phyloP scores from a whole-genome alignment of 1,139 yeast genomes.

The Taphrina confusa region DNA sequence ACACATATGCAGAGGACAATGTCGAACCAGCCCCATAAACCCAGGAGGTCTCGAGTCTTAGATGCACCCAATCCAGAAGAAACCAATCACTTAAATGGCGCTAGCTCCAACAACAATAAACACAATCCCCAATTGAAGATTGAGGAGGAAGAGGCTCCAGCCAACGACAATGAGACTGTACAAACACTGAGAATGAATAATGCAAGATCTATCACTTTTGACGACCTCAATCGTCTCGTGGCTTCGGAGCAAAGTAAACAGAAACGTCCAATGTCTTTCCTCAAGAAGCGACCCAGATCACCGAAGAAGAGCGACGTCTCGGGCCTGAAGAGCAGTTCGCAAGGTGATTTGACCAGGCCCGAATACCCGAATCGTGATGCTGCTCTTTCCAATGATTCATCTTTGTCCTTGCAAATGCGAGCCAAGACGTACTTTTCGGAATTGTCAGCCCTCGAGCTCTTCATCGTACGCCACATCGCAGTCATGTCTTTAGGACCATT shows the following conservation, averaged over 20 bases:
- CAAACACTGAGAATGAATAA: slow-evolving; percentile 16
- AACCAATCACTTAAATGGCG: no score
- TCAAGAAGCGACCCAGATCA: slow-evolving; percentile 18
- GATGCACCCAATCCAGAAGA: slow-evolving; percentile 50
- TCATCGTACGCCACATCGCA: slow-evolving; percentile 66
- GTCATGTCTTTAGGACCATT: slow-evolving; percentile 58
- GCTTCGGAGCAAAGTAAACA: slow-evolving; percentile 97
- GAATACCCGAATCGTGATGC: slow-evolving; percentile 7
- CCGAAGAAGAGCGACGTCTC: slow-evolving; percentile 9
- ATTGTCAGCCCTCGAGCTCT: slow-evolving; percentile 61
- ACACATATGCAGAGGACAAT: slow-evolving; percentile 66
- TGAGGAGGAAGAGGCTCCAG: neutral
- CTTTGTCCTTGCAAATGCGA: slow-evolving; percentile 30
- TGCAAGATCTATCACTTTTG: slow-evolving; percentile 84
- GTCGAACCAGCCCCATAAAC: slow-evolving; percentile 59
- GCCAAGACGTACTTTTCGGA: slow-evolving; percentile 66
- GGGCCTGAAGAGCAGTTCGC: slow-evolving; percentile 1
- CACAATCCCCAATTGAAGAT: neutral
- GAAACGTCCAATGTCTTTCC: slow-evolving; percentile 78
- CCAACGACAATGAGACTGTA: neutral
- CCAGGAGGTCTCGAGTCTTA: slow-evolving; percentile 58
- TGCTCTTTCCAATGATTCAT: slow-evolving; percentile 13
- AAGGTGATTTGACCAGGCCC: slow-evolving; percentile 11
- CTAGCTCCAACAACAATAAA: neutral
- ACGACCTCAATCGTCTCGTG: slow-evolving; percentile 94